These are phyloP conservation scores for Aspergillus melleus DNA, from an alignment of 2,329 filamentous ascomycete genomes.

Conservation along the genomic window DNA sequence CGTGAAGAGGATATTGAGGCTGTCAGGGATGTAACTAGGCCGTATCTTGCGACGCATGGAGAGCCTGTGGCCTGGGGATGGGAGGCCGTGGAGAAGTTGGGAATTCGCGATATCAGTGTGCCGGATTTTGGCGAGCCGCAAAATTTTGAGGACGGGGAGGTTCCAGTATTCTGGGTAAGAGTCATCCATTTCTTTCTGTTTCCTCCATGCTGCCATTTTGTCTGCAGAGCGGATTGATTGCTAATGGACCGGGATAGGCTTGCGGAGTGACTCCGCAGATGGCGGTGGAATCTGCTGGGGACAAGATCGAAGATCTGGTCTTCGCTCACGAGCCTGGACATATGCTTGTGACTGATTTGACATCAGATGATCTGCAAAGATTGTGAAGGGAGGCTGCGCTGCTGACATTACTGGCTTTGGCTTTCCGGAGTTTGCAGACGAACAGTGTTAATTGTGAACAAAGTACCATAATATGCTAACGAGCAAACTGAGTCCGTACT, in stretches of 20 bases:
- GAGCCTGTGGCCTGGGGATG: conserved; percentile 67
- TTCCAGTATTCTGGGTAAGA: conserved; percentile 35
- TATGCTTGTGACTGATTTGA: conserved; percentile 61
- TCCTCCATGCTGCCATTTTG: conserved; percentile 31
- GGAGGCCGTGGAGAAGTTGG: conserved; percentile 54
- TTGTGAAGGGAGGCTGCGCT: conserved; percentile 3
- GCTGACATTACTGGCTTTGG: too few species aligned
- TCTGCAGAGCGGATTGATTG: conserved; percentile 50
- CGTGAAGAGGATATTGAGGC: conserved; percentile 48
- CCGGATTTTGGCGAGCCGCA: conserved; percentile 61
- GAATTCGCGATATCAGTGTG: conserved; percentile 53
- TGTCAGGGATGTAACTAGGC: conserved; percentile 57
- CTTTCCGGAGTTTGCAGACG: too few species aligned
- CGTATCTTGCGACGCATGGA: conserved; percentile 60
- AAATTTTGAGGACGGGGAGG: conserved; percentile 38
- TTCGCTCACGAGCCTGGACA: conserved; percentile 64
- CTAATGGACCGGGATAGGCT: conserved; percentile 43
- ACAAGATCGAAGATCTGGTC: conserved; percentile 52
- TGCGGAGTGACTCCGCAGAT: conserved; percentile 68
- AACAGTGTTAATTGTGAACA: too few species aligned
- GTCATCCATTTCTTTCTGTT: background rate
- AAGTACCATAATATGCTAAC: too few species aligned
- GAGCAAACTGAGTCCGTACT: too few species aligned
- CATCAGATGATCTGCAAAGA: conserved; percentile 40
- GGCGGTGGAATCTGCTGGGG: conserved; percentile 56